Percentiles rank a stretch among this genome's conserved stretches.
phyloP scores from a whole-genome alignment of 2,329 filamentous ascomycete genomes.

The Fusarium sp. region DNA sequence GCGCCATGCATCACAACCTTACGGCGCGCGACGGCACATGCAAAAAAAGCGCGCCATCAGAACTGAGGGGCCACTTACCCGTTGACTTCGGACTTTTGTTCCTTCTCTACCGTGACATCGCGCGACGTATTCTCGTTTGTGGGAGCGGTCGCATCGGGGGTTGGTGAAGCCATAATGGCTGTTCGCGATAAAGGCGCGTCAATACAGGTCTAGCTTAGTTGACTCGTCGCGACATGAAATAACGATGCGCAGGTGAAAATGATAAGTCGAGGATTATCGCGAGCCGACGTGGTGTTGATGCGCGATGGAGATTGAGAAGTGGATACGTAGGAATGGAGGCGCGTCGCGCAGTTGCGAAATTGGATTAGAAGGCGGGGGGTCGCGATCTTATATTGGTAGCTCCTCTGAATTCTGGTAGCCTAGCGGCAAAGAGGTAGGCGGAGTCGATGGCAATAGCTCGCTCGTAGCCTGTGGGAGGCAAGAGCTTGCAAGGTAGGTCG shows the following conservation, averaged over 20 bases:
- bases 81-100: constrained; percentile 49
- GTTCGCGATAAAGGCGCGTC: constrained; percentile 52
- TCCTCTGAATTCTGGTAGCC: constrained; percentile 28
- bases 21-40: constrained; percentile 21
- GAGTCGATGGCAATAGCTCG: constrained; percentile 36
- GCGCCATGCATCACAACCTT: background rate
- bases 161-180: constrained; percentile 65
- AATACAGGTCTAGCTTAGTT: constrained; percentile 43
- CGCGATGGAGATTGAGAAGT: constrained; percentile 28
- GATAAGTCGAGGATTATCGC: constrained; percentile 1
- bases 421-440: constrained; percentile 25
- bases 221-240: constrained; percentile 52
- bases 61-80: constrained; percentile 48
- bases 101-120: constrained; percentile 44
- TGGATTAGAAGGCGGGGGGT: constrained; percentile 24
- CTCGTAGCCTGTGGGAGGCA: constrained; percentile 23
- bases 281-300: constrained; percentile 21
- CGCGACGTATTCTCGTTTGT: constrained; percentile 59
- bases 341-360: constrained; percentile 36
- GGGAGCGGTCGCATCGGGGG: constrained; percentile 51
- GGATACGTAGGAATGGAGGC: constrained; percentile 33
- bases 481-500: constrained; percentile 15
- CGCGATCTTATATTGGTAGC: constrained; percentile 32
- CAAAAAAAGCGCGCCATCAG: constrained; percentile 10
- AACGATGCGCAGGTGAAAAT: constrained; percentile 17